Conservation (phyloP, 768 basidiomycete genomes). For the Lentinus brumalis region DNA sequence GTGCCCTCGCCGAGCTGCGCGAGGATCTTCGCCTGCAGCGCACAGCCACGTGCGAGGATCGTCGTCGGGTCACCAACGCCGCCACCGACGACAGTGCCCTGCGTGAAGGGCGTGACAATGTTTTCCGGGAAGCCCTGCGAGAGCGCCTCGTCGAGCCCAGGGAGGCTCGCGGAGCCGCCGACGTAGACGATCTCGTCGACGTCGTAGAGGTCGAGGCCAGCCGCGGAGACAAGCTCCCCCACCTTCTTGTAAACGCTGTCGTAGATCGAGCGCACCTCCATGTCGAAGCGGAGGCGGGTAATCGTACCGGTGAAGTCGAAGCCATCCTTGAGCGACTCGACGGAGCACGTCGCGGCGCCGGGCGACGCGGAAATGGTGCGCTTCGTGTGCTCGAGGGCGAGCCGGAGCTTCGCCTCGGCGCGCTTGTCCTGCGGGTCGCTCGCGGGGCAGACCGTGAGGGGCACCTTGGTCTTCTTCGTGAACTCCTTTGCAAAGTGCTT, state of each 20-base stretch:
- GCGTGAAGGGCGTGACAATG: conserved; percentile 64
- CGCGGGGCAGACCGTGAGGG: conserved; percentile 65
- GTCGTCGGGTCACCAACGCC: conserved; percentile 79
- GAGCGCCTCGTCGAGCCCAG: conserved; percentile 69
- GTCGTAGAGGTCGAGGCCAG: conserved; percentile 60
- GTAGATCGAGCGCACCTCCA: conserved; percentile 58
- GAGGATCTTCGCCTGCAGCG: conserved; percentile 70
- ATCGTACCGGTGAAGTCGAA: conserved; percentile 81
- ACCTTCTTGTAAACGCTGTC: conserved; percentile 53
- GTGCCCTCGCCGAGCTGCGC: conserved; percentile 42
- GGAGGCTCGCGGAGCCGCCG: conserved; percentile 73
- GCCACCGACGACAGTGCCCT: conserved; percentile 69
- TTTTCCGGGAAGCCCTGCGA: conserved; percentile 59
- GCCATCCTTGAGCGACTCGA: conserved; percentile 94
- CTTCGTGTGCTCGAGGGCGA: conserved; percentile 94
- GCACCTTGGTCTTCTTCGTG: conserved; percentile 89
- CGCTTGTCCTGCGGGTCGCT: conserved; percentile 67
- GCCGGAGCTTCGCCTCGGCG: conserved; percentile 89
- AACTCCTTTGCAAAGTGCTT: conserved; percentile 95
- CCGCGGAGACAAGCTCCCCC: conserved; percentile 50
- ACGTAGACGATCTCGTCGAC: conserved; percentile 82
- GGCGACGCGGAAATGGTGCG: conserved; percentile 86
- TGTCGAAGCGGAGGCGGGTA: conserved; percentile 51
- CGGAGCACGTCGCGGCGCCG: conserved; percentile 86
- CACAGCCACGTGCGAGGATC: conserved; percentile 75